Base-by-base conservation (phyloP, 2,329 filamentous ascomycete genomes). In the Nigrospora oryzae region DNA sequence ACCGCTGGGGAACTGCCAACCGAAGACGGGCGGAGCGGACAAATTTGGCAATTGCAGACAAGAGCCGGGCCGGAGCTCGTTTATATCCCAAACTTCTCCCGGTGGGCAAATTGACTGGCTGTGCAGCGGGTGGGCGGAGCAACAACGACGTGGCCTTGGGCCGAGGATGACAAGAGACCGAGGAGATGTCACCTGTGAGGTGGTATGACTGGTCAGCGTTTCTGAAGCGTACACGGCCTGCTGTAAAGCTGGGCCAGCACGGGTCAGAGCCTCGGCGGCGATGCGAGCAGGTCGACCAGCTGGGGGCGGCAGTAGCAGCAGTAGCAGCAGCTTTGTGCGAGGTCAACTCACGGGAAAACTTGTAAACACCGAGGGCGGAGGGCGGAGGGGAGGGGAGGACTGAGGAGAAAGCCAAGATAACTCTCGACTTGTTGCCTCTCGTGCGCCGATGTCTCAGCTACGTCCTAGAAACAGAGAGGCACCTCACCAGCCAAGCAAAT, bases 401-500 rank as follows among this genome's bases (percentile, higher is more conserved):
- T 16, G 19, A 35, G 19, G 35, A 35, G 34, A 37, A 15, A 43
- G 23, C 11, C 30, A 43, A 23, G 14, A 37, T n/a, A 43, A 32
- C 23, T 30, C 17, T 31, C 19, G 41, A 36, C 33, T 43, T 36
- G 35, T 16, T 36, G 34, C 16, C 34, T 36, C 16, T n/a, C 34
- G 34, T 36, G 4, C 19, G 41, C 41, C 36, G 41, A 36, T 31
- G 41, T 43, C 41, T 43, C 41, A 43, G 41, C 41, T 43, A 36
- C 35, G 41, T 43, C 41, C 41, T 30, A 30, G 23, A 32, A 43
- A 35, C 34, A 36, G 41, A 14, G 40, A 44, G 36, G 42, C 38
- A 44, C 40, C 40, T 36, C 28, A 36, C 40, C 36, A 23, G 40
- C 40, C 40, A 42, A 34, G 36, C 17, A 40, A 37, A 36, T 37